phyloP scores from a whole-genome alignment of 768 basidiomycete species.

The Amanita brunnescens region DNA sequence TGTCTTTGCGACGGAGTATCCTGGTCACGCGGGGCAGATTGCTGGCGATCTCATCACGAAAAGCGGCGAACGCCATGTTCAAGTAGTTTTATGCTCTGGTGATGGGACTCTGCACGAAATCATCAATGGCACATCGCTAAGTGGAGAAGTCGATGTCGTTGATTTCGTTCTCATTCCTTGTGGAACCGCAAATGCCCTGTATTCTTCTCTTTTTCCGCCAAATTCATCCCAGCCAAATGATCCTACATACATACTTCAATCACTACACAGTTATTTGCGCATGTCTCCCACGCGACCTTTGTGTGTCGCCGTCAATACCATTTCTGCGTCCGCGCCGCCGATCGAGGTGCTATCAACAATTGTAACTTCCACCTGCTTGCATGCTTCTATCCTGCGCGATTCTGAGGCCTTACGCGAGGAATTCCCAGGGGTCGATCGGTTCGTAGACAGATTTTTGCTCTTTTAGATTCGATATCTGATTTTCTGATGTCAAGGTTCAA shows the following conservation, averaged over 20 bases:
- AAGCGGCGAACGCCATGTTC: constrained; percentile 22
- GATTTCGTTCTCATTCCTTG: constrained; percentile 53
- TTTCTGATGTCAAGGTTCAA: constrained; percentile 51
- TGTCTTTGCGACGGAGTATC: constrained; percentile 38
- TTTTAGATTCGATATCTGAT: background rate
- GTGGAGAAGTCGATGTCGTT: constrained; percentile 14
- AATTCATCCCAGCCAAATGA: constrained; percentile 13
- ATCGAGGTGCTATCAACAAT: constrained; percentile 49
- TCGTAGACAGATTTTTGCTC: background rate
- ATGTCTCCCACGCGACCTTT: constrained; percentile 32
- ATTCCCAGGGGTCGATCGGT: constrained; percentile 65
- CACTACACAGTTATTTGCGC: constrained; percentile 43
- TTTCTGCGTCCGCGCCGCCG: constrained; percentile 20
- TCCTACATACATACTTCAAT: constrained; percentile 40
- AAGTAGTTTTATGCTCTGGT: constrained; percentile 66
- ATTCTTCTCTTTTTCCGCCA: constrained; percentile 65
- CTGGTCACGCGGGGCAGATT: constrained; percentile 46
- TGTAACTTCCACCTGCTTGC: constrained; percentile 79
- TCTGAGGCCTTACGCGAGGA: constrained; percentile 66
- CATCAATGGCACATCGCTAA: constrained; percentile 47
- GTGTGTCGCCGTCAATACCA: constrained; percentile 44
- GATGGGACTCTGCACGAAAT: constrained; percentile 93
- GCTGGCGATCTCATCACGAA: constrained; percentile 30
- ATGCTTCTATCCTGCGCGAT: constrained; percentile 77
- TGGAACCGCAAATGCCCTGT: constrained; percentile 93